Conservation (phyloP, 169 alveolate genomes). For the Cryptosporidium felis region DNA sequence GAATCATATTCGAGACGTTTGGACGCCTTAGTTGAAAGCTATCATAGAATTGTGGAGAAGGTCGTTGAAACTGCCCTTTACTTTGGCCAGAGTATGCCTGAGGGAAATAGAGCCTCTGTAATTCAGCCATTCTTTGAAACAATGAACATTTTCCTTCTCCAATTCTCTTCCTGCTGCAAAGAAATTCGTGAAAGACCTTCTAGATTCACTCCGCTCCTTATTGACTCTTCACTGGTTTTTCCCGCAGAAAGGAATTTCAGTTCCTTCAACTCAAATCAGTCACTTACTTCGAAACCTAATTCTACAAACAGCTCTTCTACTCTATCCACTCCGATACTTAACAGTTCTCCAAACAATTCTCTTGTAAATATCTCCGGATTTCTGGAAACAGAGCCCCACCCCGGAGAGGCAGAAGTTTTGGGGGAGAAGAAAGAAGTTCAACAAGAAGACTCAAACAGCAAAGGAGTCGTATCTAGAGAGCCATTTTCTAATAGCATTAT, state of each 20-base stretch:
- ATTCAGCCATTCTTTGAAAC: conserved; percentile 70
- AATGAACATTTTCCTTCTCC: conserved; percentile 29
- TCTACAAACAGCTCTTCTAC: conserved; percentile 18
- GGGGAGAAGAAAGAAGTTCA: not conserved
- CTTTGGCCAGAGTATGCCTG: conserved; percentile 55
- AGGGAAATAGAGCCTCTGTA: conserved; percentile 9
- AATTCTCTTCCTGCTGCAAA: conserved; percentile 63
- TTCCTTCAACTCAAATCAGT: not conserved
- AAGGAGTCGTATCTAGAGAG: not conserved
- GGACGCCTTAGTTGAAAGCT: conserved; percentile 63
- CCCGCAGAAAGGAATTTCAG: not conserved
- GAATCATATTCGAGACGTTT: conserved; percentile 64
- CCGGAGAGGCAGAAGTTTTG: not conserved
- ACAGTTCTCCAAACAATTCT: conserved; percentile 27
- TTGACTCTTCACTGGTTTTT: conserved; percentile 32
- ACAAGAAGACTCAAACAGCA: not conserved
- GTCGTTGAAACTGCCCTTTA: conserved; percentile 65
- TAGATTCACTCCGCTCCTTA: conserved; percentile 31
- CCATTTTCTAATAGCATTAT: conserved; percentile 25
- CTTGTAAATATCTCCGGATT: not conserved
- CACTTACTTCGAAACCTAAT: not conserved
- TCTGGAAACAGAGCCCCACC: not conserved
- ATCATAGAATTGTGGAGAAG: conserved; percentile 62
- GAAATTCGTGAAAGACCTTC: conserved; percentile 45
- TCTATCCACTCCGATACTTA: not conserved